Conservation (phyloP, 306 rosid species). For the Pyrus bretschneideri region DNA sequence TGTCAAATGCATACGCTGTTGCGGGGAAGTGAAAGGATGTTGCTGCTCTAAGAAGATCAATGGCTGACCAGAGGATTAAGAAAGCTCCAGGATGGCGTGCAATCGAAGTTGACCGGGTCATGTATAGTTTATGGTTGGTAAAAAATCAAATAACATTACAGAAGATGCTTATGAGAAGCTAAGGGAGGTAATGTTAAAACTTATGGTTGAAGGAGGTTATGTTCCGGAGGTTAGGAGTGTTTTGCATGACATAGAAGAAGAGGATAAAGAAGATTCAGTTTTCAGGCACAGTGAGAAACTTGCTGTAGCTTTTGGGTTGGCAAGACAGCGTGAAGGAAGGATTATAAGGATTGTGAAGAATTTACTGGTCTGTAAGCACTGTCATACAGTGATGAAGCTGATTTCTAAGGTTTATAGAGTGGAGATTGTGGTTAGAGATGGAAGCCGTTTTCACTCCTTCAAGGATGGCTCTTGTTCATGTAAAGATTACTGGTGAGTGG, state of each 20-base stretch:
- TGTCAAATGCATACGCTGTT: constrained; percentile 67
- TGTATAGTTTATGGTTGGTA: constrained; percentile 64
- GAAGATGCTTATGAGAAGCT: constrained; percentile 62
- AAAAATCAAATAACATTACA: constrained; percentile 41
- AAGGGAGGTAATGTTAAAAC: constrained; percentile 58
- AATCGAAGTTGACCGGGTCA: constrained; percentile 69
- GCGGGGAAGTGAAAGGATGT: constrained; percentile 84
- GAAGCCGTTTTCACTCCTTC: constrained; percentile 83
- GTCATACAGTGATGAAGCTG: constrained; percentile 77
- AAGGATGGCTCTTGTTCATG: constrained; percentile 67
- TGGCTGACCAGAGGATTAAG: constrained; percentile 47
- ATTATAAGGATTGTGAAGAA: constrained; percentile 69
- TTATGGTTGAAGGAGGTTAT: constrained; percentile 51
- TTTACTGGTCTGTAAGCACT: constrained; percentile 70
- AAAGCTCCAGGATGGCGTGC: constrained; percentile 79
- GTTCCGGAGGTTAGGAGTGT: constrained; percentile 56
- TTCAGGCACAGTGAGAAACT: constrained; percentile 80
- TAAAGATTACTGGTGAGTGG: constrained; percentile 63
- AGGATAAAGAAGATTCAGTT: constrained; percentile 77
- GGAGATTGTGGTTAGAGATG: constrained; percentile 69
- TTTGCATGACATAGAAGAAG: constrained; percentile 76
- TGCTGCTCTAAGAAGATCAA: constrained; percentile 56
- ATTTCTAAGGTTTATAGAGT: constrained; percentile 59
- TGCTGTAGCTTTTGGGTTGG: constrained; percentile 79
- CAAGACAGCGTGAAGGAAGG: constrained; percentile 45